phyloP scores from a whole-genome alignment of 352 stramenopile genomes.

The Pythium aristosporum region DNA sequence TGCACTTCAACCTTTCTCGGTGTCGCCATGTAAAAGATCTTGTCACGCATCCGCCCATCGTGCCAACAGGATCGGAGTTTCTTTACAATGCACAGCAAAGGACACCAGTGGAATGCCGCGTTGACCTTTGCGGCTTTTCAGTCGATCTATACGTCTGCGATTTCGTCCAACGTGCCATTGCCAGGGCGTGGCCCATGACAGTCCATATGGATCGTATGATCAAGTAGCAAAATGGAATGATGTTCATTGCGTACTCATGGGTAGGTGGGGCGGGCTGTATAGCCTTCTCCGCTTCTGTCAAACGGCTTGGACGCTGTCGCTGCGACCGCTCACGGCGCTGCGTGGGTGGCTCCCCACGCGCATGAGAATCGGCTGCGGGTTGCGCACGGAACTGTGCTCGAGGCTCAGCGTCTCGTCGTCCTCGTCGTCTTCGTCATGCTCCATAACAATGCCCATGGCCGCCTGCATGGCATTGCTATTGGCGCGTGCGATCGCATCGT shows the following conservation, averaged over 20 bases:
- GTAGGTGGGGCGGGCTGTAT: not conserved
- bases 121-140: too few relatives aligned
- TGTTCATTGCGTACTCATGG: not conserved
- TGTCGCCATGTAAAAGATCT: too few relatives aligned
- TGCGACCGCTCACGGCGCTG: slow-evolving; percentile 13
- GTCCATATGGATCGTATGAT: too few relatives aligned
- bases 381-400: slow-evolving; percentile 14
- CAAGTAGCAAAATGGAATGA: not conserved
- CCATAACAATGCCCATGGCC: not conserved
- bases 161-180: too few relatives aligned
- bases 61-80: too few relatives aligned
- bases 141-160: too few relatives aligned
- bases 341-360: slow-evolving; percentile 19
- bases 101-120: too few relatives aligned
- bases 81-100: too few relatives aligned
- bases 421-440: slow-evolving; percentile 19
- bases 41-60: too few relatives aligned
- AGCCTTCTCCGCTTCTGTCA: not conserved
- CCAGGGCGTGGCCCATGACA: too few relatives aligned
- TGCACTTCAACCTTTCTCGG: not conserved
- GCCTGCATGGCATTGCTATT: not conserved
- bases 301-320: slow-evolving; percentile 10
- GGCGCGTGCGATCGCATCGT: slow-evolving; percentile 1
- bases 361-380: slow-evolving; percentile 25
- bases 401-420: slow-evolving; percentile 20